Base-by-base conservation (phyloP, 192 early-diverging fungal species). In the Coemansia sp. region DNA sequence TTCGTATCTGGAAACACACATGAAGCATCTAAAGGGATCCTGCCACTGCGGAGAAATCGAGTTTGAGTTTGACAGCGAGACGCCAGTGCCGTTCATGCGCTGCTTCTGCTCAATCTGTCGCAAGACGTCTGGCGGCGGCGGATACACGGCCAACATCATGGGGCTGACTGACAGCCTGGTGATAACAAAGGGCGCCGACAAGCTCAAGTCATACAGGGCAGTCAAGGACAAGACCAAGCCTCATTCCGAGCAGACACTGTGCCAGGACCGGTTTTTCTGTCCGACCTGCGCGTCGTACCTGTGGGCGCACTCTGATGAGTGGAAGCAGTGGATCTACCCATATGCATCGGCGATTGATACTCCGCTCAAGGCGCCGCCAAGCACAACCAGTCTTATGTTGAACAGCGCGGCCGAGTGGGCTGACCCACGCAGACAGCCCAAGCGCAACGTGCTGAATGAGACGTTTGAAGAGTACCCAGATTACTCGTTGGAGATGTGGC, bases 41-140 rank as follows among this genome's bases (percentile, higher is more conserved):
- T 87, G 85, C 58, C 84, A 87, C 57, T 87, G 85, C 55, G 84
- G 73, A 40, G 80, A 75, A 25, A 69, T 83, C 7, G 57, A 59
- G 25, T 87, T 85, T 50, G 77, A 61, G 55, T 80, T 83, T 13
- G 59, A 57, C 2, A 79, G 73, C 45, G 34, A 72, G 18, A 79
- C 82, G 19, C 80, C 84, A 0, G 80, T 80, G 5, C 85, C 85
- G 3, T 84, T 77, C 51, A 78, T 80, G 75, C 68, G 64, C 8
- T 87, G 85, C 61, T 83, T 76, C 46, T 87, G 85, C 64, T 81
- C 81, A 13, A 87, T 87, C 51, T 87, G 85, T 59, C 84, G 85
- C 62, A 85, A 85, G 64, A 74, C 78, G 21, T 64, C 82, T 25
- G 84, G 85, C 42, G 84, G 84, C 33, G 81, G 83, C 49, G 85